phyloP scores from a whole-genome alignment of 768 basidiomycete genomes.

The Pulveroboletus ravenelii region DNA sequence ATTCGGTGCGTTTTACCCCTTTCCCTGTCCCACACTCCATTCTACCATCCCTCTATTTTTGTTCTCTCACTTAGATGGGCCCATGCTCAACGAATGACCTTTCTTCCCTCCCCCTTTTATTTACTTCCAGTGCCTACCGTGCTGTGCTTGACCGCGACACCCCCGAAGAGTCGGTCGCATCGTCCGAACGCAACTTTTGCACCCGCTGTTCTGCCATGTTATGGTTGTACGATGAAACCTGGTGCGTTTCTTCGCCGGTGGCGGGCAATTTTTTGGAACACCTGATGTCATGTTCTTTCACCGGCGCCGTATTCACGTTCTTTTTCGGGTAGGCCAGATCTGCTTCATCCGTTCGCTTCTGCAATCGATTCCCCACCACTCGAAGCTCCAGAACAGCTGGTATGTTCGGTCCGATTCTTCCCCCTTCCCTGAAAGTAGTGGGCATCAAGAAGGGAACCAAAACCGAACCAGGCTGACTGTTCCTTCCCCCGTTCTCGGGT shows the following conservation, averaged over 20 bases:
- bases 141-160: slow-evolving; percentile 58
- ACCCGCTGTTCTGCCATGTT: slow-evolving; percentile 61
- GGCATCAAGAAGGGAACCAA: no score
- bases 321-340: slow-evolving; percentile 48
- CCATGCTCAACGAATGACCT: not conserved
- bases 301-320: no score
- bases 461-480: not conserved
- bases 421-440: no score
- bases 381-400: slow-evolving; percentile 46
- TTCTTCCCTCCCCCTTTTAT: no score
- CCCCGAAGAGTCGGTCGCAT: slow-evolving; percentile 39
- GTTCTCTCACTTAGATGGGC: no score
- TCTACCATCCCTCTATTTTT: not conserved
- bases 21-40: not conserved
- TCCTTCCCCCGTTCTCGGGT: not conserved
- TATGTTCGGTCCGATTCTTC: slow-evolving; percentile 20
- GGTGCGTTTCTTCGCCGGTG: slow-evolving; percentile 33
- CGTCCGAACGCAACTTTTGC: slow-evolving; percentile 62
- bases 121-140: slow-evolving; percentile 47
- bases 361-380: slow-evolving; percentile 61
- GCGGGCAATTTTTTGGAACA: no score
- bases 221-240: slow-evolving; percentile 55
- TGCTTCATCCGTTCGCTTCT: slow-evolving; percentile 64
- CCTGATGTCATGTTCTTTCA: no score
- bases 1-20: slow-evolving; percentile 38